These are phyloP conservation scores for Boechera divaricarpa DNA, from an alignment of 345 rosid species.

Conservation along the genomic window DNA sequence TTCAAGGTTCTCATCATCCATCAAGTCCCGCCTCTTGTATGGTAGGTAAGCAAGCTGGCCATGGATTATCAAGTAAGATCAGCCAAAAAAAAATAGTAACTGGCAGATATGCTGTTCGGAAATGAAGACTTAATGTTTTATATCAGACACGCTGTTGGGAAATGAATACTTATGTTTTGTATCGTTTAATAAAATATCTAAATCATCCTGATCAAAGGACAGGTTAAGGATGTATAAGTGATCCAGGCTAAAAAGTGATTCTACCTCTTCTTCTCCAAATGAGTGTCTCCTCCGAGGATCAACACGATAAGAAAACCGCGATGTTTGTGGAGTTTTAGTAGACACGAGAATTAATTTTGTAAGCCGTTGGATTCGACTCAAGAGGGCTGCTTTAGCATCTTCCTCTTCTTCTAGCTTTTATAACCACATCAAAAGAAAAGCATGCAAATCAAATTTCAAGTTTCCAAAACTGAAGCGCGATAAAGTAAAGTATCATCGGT, in stretches of 20 bases:
- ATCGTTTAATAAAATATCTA: conserved; percentile 11
- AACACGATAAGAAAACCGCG: conserved; percentile 66
- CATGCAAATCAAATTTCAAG: conserved; percentile 31
- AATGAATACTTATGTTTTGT: neutral
- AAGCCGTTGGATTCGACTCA: conserved; percentile 90
- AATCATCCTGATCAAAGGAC: conserved; percentile 12
- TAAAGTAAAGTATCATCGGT: conserved; percentile 7
- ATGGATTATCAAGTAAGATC: conserved; percentile 43
- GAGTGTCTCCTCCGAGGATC: conserved; percentile 96
- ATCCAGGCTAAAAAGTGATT: conserved; percentile 10
- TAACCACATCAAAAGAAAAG: conserved; percentile 38
- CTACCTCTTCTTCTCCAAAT: conserved; percentile 99
- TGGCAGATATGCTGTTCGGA: conserved; percentile 4
- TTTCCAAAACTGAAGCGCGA: conserved; percentile 6
- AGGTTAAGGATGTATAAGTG: conserved; percentile 16
- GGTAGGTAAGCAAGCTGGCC: conserved; percentile 96
- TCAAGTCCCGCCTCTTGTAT: conserved; percentile 87
- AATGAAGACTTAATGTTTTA: neutral
- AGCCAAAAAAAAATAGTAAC: conserved; percentile 34
- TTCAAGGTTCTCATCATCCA: conserved; percentile 88
- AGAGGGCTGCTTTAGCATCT: conserved; percentile 92
- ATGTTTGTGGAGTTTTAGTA: conserved; percentile 77
- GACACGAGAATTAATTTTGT: conserved; percentile 95
- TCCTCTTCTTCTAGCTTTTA: conserved; percentile 93
- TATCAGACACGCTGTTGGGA: conserved; percentile 11